These are phyloP conservation scores for Pleurotus tuoliensis DNA, from an alignment of 768 basidiomycete species.

Conservation along the genomic window DNA sequence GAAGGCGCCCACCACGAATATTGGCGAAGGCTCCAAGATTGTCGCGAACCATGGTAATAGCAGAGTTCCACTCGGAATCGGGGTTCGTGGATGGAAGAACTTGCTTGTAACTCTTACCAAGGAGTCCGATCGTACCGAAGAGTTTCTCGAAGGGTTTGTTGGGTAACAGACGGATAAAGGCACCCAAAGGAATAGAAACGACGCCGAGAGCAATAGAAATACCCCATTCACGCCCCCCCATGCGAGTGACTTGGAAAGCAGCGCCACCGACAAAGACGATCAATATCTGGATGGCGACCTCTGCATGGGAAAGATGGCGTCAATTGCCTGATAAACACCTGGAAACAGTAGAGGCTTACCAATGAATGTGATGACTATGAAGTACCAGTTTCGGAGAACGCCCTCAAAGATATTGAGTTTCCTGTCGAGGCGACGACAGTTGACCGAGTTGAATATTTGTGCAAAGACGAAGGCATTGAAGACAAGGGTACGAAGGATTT, in stretches of 20 bases:
- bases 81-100: constrained; percentile 60
- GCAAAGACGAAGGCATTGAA: constrained; percentile 99
- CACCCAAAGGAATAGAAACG: constrained; percentile 86
- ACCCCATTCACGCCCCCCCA: constrained; percentile 87
- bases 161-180: constrained; percentile 74
- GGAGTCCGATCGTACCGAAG: constrained; percentile 20
- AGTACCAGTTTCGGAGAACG: constrained; percentile 75
- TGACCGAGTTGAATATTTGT: constrained; percentile 95
- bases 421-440: constrained; percentile 83
- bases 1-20: constrained; percentile 84
- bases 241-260: constrained; percentile 83
- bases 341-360: constrained; percentile 44
- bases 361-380: constrained; percentile 77
- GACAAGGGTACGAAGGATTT: constrained; percentile 71
- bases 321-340: no score
- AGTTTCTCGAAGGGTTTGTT: constrained; percentile 69
- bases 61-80: constrained; percentile 71
- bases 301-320: constrained; percentile 33
- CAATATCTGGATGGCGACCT: constrained; percentile 80
- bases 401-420: constrained; percentile 89
- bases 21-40: constrained; percentile 81
- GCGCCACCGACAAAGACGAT: constrained; percentile 91
- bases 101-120: constrained; percentile 35
- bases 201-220: constrained; percentile 86
- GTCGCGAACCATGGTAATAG: constrained; percentile 79